phyloP scores from a whole-genome alignment of 2,329 filamentous ascomycete species.

The Colletotrichum lini region DNA sequence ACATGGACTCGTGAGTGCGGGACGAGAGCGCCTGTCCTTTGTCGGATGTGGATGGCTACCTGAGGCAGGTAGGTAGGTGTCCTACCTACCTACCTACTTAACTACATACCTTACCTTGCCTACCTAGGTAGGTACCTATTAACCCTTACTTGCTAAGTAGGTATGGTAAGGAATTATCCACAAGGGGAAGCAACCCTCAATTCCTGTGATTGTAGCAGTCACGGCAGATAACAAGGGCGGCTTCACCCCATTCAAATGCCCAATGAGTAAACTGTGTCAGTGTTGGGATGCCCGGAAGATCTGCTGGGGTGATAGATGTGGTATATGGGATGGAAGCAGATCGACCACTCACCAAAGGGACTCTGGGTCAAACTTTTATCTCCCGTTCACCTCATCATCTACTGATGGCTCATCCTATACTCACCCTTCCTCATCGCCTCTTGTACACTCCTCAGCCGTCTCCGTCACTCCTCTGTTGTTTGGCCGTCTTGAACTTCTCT shows the following conservation, averaged over 20 bases:
- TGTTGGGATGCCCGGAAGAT: neutral
- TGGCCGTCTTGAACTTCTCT: neutral
- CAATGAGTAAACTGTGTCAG: neutral
- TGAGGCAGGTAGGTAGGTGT: no score
- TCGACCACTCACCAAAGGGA: neutral
- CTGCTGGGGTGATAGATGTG: neutral
- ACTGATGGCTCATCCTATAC: neutral
- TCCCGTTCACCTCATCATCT: neutral
- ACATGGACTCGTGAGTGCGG: slow-evolving; percentile 4
- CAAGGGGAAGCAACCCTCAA: neutral
- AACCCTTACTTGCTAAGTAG: no score
- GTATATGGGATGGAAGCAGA: neutral
- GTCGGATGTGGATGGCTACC: neutral
- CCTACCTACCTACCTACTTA: no score
- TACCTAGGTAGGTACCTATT: no score
- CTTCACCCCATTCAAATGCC: neutral
- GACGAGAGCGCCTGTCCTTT: slow-evolving; percentile 8
- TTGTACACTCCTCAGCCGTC: no score
- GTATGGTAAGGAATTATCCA: neutral
- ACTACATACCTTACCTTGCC: no score
- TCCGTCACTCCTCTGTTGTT: neutral
- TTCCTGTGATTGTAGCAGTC: neutral
- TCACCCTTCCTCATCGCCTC: neutral
- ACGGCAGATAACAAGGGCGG: neutral
- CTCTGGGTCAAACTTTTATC: neutral